phyloP scores from a whole-genome alignment of 306 rosid species.

The Vigna mungo region DNA sequence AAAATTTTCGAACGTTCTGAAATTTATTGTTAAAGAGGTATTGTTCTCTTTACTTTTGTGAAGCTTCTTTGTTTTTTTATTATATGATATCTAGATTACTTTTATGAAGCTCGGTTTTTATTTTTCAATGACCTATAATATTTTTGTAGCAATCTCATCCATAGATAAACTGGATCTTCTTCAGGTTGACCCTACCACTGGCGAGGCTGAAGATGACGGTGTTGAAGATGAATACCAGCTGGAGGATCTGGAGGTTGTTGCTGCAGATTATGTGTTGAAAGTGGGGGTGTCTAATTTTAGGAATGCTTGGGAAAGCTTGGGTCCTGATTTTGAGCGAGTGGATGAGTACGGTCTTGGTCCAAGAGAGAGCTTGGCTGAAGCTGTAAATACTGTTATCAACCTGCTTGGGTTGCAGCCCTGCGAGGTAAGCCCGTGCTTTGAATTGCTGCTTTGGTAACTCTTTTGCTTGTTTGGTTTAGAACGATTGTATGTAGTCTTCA shows the following conservation, averaged over 20 bases:
- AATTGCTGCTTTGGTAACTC: conserved; percentile 23
- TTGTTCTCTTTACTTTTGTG: conserved; percentile 17
- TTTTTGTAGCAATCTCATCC: conserved; percentile 35
- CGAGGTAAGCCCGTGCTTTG: conserved; percentile 64
- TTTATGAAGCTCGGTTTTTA: conserved; percentile 27
- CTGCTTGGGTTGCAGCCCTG: conserved; percentile 99
- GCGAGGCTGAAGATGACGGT: conserved; percentile 92
- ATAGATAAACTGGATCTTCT: conserved; percentile 40
- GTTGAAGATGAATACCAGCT: conserved; percentile 96
- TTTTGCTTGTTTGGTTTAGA: conserved; percentile 18
- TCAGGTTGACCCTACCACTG: conserved; percentile 84
- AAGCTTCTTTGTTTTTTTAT: conserved; percentile 24
- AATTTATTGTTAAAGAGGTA: conserved; percentile 93
- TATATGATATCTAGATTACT: conserved; percentile 13
- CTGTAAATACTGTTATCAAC: conserved; percentile 78
- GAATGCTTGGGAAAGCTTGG: conserved; percentile 95
- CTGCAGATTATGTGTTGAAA: conserved; percentile 89
- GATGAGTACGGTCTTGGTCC: conserved; percentile 97
- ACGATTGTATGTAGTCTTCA: conserved; percentile 1
- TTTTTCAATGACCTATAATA: conserved; percentile 32
- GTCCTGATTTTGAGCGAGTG: conserved; percentile 78
- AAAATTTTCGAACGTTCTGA: conserved; percentile 80
- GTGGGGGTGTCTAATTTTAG: conserved; percentile 86
- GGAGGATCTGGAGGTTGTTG: conserved; percentile 94
- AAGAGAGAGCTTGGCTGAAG: conserved; percentile 89